A percentile compares a stretch with the other conserved stretches of the same genome.
Evolutionary conservation across 345 rosid genomes (phyloP).

Genomic region (Melastoma malabathricum): DNA sequence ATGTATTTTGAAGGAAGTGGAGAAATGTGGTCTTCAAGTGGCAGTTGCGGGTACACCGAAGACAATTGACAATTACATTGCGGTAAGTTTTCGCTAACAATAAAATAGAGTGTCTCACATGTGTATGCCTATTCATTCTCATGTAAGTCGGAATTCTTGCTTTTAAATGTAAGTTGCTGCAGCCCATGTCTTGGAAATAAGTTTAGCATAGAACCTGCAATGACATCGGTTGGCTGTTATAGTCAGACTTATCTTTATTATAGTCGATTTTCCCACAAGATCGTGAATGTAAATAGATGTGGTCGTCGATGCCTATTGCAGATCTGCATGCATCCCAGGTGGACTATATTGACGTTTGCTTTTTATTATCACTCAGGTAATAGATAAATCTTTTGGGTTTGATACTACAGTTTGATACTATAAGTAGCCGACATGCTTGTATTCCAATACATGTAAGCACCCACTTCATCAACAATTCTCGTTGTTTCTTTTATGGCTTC

Average conservation of each 20-base stretch:
- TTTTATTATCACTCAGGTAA: constrained; percentile 38
- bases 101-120: neutral
- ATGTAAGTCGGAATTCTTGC: neutral
- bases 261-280: too few species aligned
- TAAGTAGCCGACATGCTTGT: constrained; percentile 81
- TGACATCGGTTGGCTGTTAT: too few species aligned
- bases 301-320: neutral
- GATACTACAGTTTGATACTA: constrained; percentile 97
- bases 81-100: constrained; percentile 30
- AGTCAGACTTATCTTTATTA: too few species aligned
- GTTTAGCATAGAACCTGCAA: too few species aligned
- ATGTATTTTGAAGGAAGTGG: constrained; percentile 57
- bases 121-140: neutral
- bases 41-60: constrained; percentile 87
- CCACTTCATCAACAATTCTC: neutral
- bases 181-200: too few species aligned
- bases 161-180: too few species aligned
- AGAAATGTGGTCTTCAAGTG: constrained; percentile 72
- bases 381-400: constrained; percentile 92
- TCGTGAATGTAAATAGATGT: too few species aligned
- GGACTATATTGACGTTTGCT: neutral
- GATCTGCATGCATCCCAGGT: neutral
- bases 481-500: too few species aligned
- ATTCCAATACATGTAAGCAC: constrained; percentile 69
- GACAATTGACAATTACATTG: constrained; percentile 84